Conservation (phyloP, 1,284 basidiomycete genomes). For the Puccinia hordei region DNA sequence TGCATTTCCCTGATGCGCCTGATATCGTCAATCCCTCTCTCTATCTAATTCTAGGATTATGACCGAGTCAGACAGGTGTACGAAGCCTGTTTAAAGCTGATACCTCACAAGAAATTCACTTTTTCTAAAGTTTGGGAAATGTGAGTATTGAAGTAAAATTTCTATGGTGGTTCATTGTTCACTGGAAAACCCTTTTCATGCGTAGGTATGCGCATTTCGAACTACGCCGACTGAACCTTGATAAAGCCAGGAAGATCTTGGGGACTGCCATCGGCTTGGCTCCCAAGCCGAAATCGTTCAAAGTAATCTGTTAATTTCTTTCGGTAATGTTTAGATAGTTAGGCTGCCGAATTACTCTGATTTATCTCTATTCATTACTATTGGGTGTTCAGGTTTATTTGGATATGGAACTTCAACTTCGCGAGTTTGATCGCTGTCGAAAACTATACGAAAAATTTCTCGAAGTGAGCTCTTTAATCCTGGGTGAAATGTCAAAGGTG, state of each 20-base stretch:
- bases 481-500: not conserved
- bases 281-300: constrained; percentile 74
- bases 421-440: constrained; percentile 90
- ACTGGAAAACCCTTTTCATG: constrained; percentile 62
- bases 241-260: constrained; percentile 82
- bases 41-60: constrained; percentile 67
- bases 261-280: constrained; percentile 96
- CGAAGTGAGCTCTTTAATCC: constrained; percentile 65
- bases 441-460: constrained; percentile 92
- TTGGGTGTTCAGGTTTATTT: constrained; percentile 78
- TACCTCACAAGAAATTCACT: constrained; percentile 94
- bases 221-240: constrained; percentile 77
- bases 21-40: not conserved
- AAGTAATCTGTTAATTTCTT: not conserved
- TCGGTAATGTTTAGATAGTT: not conserved
- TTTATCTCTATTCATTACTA: not conserved
- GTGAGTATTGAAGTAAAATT: constrained; percentile 12
- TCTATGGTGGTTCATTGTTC: not conserved
- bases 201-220: constrained; percentile 92
- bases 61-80: constrained; percentile 84
- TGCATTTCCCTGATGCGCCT: not conserved
- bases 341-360: not conserved
- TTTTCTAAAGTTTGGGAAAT: constrained; percentile 73
- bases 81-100: constrained; percentile 80
- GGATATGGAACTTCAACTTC: constrained; percentile 75